Evolutionary conservation across 2,329 filamentous ascomycete genomes (phyloP).

Genomic region (Tolypocladium pustulatum): DNA sequence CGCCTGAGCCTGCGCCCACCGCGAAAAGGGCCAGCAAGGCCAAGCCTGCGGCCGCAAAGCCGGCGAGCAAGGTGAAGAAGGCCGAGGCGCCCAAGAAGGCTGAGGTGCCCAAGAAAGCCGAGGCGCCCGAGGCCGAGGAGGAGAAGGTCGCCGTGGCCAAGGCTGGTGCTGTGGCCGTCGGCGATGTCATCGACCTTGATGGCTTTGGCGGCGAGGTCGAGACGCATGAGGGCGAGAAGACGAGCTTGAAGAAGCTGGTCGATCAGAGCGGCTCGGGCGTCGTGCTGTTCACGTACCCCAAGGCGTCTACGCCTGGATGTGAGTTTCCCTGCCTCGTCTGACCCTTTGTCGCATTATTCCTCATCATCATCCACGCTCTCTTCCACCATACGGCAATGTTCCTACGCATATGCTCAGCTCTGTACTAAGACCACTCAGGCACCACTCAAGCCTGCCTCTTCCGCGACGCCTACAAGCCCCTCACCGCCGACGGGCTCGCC

Average conservation of each 20-base stretch:
- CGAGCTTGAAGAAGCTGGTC: constrained; percentile 69
- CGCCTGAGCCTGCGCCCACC: constrained; percentile 32
- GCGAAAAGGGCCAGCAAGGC: constrained; percentile 29
- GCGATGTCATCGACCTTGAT: constrained; percentile 45
- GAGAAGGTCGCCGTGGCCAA: constrained; percentile 21
- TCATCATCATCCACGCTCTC: not conserved
- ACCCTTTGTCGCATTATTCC: constrained; percentile 1
- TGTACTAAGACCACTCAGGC: constrained; percentile 41
- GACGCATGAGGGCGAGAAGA: constrained; percentile 74
- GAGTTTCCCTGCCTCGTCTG: constrained; percentile 29
- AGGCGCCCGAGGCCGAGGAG: constrained; percentile 12
- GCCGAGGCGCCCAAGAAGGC: constrained; percentile 10
- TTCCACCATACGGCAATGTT: not conserved
- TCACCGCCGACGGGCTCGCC: constrained; percentile 68
- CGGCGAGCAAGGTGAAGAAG: constrained; percentile 21
- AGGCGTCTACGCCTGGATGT: constrained; percentile 91
- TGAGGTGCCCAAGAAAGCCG: constrained; percentile 12
- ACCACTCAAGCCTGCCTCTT: constrained; percentile 91
- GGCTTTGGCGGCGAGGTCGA: constrained; percentile 63
- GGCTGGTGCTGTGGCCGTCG: constrained; percentile 34
- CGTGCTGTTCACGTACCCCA: constrained; percentile 91
- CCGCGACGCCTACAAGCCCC: constrained; percentile 68
- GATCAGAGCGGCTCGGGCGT: constrained; percentile 77
- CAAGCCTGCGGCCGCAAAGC: constrained; percentile 26
- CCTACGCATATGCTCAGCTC: not conserved